Conservation (phyloP, 345 rosid genomes). For the Firmiana major region DNA sequence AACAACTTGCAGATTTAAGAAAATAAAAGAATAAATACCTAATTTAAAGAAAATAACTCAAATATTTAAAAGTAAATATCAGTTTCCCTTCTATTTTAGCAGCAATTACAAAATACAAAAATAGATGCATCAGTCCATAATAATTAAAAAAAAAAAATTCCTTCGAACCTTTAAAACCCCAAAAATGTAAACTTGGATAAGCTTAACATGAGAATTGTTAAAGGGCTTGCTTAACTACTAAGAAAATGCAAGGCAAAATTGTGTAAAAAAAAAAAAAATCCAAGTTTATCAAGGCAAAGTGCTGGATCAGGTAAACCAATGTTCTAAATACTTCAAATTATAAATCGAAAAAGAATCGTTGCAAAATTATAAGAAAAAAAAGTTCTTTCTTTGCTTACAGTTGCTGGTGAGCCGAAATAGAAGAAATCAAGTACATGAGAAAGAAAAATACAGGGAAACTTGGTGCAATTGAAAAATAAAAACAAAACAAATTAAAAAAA, state of each 20-base stretch:
- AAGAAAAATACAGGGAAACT: not conserved
- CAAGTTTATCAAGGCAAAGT: not conserved
- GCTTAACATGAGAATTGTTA: not conserved
- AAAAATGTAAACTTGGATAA: not conserved
- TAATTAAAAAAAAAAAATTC: too few species aligned
- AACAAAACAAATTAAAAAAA: not conserved
- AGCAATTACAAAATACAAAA: not conserved
- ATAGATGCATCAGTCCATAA: not conserved
- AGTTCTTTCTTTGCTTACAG: not conserved
- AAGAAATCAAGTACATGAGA: constrained; percentile 11
- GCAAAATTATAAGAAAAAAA: not conserved
- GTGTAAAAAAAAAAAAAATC: not conserved
- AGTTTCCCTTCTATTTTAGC: not conserved
- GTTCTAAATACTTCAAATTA: not conserved
- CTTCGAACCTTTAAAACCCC: not conserved
- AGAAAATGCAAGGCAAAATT: not conserved
- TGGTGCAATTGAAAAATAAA: constrained; percentile 17
- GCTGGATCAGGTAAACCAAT: not conserved
- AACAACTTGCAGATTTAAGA: not conserved
- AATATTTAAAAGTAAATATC: not conserved
- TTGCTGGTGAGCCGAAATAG: constrained; percentile 2
- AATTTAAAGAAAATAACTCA: not conserved
- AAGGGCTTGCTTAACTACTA: not conserved
- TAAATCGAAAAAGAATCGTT: not conserved
- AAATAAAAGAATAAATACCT: not conserved